Percentiles rank a stretch among this genome's conserved stretches.
Evolutionary conservation across 495 filamentous ascomycete genomes (phyloP).

Genomic region (Thermochaetoides thermophila): DNA sequence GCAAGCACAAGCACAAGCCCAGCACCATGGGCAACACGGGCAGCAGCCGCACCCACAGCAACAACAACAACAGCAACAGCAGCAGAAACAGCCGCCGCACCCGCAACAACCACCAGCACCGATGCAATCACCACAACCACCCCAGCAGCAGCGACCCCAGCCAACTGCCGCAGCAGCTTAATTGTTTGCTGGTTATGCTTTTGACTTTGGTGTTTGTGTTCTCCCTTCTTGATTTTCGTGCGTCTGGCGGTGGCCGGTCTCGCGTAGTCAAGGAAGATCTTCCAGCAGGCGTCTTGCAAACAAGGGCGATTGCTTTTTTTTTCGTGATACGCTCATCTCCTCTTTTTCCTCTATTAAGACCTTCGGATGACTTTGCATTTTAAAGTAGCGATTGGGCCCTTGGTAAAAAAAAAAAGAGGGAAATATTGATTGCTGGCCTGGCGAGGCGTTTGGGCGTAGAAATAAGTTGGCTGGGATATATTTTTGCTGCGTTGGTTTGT

Average conservation of each 20-base stretch:
- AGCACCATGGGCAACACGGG: conserved; percentile 3
- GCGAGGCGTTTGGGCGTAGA: conserved; percentile 15
- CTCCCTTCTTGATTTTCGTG: too few relatives aligned
- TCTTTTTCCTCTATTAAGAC: conserved; percentile 16
- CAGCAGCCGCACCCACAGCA: conserved; percentile 11
- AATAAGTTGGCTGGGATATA: too few relatives aligned
- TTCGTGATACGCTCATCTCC: too few relatives aligned
- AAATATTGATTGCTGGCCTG: too few relatives aligned
- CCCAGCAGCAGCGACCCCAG: background rate
- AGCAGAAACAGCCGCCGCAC: conserved; percentile 3
- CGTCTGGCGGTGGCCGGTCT: too few relatives aligned
- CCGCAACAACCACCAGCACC: conserved; percentile 2
- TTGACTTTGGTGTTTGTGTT: too few relatives aligned
- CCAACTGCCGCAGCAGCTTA: too few relatives aligned
- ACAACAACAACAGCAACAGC: conserved; percentile 1
- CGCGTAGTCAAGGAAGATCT: too few relatives aligned
- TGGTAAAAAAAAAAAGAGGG: conserved; percentile 7
- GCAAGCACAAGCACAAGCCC: conserved; percentile 9
- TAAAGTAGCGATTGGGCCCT: conserved; percentile 19
- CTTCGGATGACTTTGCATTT: conserved; percentile 19
- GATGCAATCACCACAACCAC: background rate
- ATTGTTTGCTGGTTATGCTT: too few relatives aligned
- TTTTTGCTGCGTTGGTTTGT: too few relatives aligned
- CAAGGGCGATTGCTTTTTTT: too few relatives aligned
- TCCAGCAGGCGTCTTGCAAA: too few relatives aligned